Percentiles rank a stretch among this genome's conserved stretches.
These are phyloP conservation scores for Hanseniaspora nectarophila DNA, from an alignment of 805 yeast species.

Conservation along the genomic window DNA sequence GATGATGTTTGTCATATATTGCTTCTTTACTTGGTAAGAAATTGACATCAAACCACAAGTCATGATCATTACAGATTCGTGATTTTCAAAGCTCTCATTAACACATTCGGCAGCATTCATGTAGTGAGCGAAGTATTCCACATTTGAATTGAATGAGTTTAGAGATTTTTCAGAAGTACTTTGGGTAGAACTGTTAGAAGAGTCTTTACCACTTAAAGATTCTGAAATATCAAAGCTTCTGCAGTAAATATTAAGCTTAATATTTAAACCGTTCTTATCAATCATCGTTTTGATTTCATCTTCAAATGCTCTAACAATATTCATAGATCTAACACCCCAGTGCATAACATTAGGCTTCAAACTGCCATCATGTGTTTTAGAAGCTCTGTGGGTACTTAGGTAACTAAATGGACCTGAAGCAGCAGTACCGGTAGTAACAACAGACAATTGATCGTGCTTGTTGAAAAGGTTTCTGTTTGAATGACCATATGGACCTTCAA, in stretches of 20 bases:
- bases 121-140: neutral
- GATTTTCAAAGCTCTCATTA: neutral
- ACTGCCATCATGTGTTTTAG: neutral
- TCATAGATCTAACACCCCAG: constrained; percentile 14
- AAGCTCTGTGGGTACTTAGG: constrained; percentile 2
- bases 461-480: neutral
- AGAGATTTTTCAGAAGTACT: neutral
- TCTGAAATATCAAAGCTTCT: neutral
- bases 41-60: constrained; percentile 46
- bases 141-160: neutral
- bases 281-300: neutral
- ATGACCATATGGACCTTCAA: constrained; percentile 15
- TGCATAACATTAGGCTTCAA: constrained; percentile 3
- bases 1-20: constrained; percentile 29
- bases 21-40: constrained; percentile 43
- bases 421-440: constrained; percentile 12
- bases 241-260: constrained; percentile 6
- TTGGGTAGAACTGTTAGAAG: neutral
- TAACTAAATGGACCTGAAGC: constrained; percentile 12
- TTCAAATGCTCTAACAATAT: constrained; percentile 3
- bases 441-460: neutral
- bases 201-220: neutral
- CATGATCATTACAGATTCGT: constrained; percentile 32
- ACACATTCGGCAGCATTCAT: neutral
- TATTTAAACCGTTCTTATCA: neutral